phyloP scores from a whole-genome alignment of 495 filamentous ascomycete species.

The Penicillium roqueforti region DNA sequence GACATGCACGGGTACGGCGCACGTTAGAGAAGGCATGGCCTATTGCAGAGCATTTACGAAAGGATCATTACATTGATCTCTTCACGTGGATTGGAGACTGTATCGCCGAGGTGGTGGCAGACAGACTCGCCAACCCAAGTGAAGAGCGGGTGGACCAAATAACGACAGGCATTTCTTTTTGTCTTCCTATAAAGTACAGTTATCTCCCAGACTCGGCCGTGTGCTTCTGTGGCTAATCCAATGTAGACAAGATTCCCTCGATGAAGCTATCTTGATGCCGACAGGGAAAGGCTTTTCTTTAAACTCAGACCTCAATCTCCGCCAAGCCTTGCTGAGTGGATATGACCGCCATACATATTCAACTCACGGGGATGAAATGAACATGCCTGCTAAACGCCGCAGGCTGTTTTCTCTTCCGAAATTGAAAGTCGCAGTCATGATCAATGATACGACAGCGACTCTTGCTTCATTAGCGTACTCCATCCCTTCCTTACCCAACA shows the following conservation, averaged over 20 bases:
- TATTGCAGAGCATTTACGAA: constrained; percentile 67
- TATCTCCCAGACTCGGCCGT: background rate
- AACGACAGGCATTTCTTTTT: constrained; percentile 71
- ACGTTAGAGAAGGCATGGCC: constrained; percentile 66
- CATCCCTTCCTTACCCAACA: constrained; percentile 52
- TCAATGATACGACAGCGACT: constrained; percentile 73
- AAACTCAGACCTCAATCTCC: constrained; percentile 61
- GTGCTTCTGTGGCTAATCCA: background rate
- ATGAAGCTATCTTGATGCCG: constrained; percentile 67
- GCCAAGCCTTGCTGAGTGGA: constrained; percentile 56
- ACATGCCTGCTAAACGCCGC: constrained; percentile 26
- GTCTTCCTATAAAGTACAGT: constrained; percentile 70
- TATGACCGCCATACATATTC: constrained; percentile 53
- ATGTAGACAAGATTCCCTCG: constrained; percentile 59
- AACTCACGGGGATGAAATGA: constrained; percentile 19
- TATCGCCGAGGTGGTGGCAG: constrained; percentile 62
- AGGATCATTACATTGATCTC: constrained; percentile 59
- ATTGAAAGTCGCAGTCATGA: constrained; percentile 63
- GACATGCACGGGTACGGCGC: constrained; percentile 43
- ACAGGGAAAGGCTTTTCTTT: constrained; percentile 83
- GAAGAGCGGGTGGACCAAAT: constrained; percentile 45
- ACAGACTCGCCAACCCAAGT: constrained; percentile 31
- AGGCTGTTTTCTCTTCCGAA: constrained; percentile 49
- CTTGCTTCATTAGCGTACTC: constrained; percentile 66
- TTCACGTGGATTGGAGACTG: constrained; percentile 72